Percentiles rank a stretch among this genome's conserved stretches.
These are phyloP conservation scores for Gonapodya sp. DNA, from an alignment of 192 early-diverging fungal genomes.

Conservation along the genomic window DNA sequence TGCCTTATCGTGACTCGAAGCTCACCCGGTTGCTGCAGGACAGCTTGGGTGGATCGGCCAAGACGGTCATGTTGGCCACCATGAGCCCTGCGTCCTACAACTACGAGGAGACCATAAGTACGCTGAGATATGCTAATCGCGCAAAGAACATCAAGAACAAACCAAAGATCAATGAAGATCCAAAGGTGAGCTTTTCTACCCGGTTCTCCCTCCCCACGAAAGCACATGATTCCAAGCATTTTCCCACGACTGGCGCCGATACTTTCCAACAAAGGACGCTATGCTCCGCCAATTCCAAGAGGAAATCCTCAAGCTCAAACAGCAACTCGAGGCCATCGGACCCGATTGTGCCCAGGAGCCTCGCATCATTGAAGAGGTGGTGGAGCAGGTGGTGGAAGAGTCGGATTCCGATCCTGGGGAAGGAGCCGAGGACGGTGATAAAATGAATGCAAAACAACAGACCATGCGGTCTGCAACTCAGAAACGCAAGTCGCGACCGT, in stretches of 20 bases:
- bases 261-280: constrained; percentile 34
- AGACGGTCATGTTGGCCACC: constrained; percentile 56
- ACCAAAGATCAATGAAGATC: constrained; percentile 61
- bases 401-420: constrained; percentile 26
- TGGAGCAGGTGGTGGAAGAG: constrained; percentile 45
- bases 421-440: not conserved
- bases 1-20: constrained; percentile 57
- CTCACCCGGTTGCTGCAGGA: constrained; percentile 55
- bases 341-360: constrained; percentile 22
- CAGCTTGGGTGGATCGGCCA: constrained; percentile 54
- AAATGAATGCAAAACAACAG: not conserved
- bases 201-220: not conserved
- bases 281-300: constrained; percentile 59
- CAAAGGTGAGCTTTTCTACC: constrained; percentile 46
- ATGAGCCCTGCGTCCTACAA: constrained; percentile 52
- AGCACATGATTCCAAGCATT: constrained; percentile 12
- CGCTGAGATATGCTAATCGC: constrained; percentile 51
- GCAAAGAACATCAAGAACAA: constrained; percentile 63
- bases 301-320: constrained; percentile 50
- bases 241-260: not conserved
- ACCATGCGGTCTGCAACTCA: not conserved
- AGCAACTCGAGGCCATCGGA: constrained; percentile 36
- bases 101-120: constrained; percentile 54
- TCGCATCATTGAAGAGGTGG: constrained; percentile 31
- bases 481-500: not conserved